These are phyloP conservation scores for Trichosanthes truncata DNA, from an alignment of 306 rosid species.

Conservation along the genomic window DNA sequence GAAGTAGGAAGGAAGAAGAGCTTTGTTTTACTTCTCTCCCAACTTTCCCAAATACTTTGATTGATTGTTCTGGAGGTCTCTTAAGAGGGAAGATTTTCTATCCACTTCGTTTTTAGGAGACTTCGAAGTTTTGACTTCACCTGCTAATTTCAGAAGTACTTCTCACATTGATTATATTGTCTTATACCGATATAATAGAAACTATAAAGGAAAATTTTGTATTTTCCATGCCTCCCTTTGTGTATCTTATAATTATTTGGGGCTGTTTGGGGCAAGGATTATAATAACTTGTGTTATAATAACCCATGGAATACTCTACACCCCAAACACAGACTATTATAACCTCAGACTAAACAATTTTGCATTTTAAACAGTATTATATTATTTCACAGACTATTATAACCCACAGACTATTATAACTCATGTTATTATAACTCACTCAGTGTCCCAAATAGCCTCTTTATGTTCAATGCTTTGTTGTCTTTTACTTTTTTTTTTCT, in stretches of 20 bases:
- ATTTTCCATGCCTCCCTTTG: background rate
- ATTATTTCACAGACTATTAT: too few relatives aligned
- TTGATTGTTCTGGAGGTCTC: background rate
- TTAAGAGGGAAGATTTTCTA: background rate
- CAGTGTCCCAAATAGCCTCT: too few relatives aligned
- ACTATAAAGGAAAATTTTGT: background rate
- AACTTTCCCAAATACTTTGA: too few relatives aligned
- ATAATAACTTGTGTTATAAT: too few relatives aligned
- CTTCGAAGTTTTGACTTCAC: background rate
- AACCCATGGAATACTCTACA: too few relatives aligned
- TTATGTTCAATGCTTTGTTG: background rate
- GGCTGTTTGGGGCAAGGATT: too few relatives aligned
- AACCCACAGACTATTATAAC: too few relatives aligned
- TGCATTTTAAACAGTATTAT: too few relatives aligned
- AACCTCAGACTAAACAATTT: too few relatives aligned
- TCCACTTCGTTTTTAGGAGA: background rate
- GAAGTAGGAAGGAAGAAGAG: constrained; percentile 15
- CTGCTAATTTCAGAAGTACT: background rate
- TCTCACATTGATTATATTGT: background rate
- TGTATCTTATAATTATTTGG: background rate
- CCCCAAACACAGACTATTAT: too few relatives aligned
- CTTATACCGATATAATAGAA: background rate
- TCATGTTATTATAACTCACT: too few relatives aligned
- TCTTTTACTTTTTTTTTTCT: background rate
- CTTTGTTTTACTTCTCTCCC: background rate